Conservation (phyloP, 2,329 filamentous ascomycete genomes). For the Alternaria novae-zelandiae region DNA sequence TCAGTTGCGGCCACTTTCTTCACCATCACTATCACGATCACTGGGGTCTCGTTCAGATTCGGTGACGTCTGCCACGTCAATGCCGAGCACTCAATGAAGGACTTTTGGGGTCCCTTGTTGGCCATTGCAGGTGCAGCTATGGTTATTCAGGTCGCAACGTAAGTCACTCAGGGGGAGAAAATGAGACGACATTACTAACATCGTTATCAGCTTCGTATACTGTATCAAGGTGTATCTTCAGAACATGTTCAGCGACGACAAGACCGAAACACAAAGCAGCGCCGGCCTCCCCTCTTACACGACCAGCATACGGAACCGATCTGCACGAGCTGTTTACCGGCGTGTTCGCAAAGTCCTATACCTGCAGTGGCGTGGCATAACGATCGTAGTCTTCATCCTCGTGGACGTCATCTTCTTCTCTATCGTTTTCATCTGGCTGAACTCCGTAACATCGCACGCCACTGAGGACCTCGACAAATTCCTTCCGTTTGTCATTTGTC, state of each 20-base stretch:
- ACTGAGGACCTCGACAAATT: constrained; percentile 64
- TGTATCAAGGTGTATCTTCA: constrained; percentile 94
- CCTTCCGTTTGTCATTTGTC: constrained; percentile 72
- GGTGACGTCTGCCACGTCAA: constrained; percentile 94
- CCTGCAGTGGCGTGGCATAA: constrained; percentile 93
- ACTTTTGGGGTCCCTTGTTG: constrained; percentile 89
- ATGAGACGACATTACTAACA: constrained; percentile 17
- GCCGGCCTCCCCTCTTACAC: constrained; percentile 72
- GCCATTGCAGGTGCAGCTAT: constrained; percentile 77
- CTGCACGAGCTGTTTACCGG: constrained; percentile 85
- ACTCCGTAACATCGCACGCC: constrained; percentile 64
- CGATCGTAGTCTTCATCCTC: constrained; percentile 87
- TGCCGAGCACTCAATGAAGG: constrained; percentile 79
- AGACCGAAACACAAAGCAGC: constrained; percentile 66
- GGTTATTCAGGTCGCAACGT: constrained; percentile 83
- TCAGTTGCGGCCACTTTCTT: constrained; percentile 79
- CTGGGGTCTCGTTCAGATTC: constrained; percentile 93
- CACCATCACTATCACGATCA: constrained; percentile 77
- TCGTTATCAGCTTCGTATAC: constrained; percentile 63
- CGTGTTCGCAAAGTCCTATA: constrained; percentile 85
- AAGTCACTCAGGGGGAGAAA: constrained; percentile 50
- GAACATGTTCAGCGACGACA: constrained; percentile 75
- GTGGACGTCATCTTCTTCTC: constrained; percentile 94
- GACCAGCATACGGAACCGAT: constrained; percentile 77
- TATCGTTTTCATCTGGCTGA: constrained; percentile 85